A percentile compares a stretch with the other conserved stretches of the same genome.
Evolutionary conservation across 768 basidiomycete species (phyloP).

Genomic region (Pluteus cervinus): DNA sequence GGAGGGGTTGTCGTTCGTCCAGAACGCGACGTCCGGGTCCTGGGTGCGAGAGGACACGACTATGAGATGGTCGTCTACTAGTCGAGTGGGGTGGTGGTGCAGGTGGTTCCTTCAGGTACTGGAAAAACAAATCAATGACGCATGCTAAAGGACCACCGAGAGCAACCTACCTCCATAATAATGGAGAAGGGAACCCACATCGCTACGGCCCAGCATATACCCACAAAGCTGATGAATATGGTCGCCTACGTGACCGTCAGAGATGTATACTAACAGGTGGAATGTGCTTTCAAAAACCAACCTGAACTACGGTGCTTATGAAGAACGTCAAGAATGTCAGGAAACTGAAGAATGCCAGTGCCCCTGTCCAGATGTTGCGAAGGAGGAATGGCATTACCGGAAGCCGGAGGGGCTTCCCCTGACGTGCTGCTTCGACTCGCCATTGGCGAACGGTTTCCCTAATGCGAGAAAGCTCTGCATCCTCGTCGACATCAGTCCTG

Average conservation of each 20-base stretch:
- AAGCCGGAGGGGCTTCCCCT: conserved; percentile 68
- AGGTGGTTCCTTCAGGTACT: conserved; percentile 74
- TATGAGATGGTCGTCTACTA: conserved; percentile 39
- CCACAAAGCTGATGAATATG: conserved; percentile 74
- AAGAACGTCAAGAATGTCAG: conserved; percentile 85
- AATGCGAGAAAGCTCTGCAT: conserved; percentile 67
- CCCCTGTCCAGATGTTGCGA: conserved; percentile 91
- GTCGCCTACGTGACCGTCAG: conserved; percentile 49
- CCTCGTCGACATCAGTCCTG: conserved; percentile 66
- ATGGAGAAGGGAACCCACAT: conserved; percentile 97
- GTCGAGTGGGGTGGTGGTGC: conserved; percentile 19
- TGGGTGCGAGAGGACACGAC: conserved; percentile 49
- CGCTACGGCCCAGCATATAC: conserved; percentile 96
- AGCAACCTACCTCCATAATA: conserved; percentile 79
- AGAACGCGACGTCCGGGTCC: conserved; percentile 23
- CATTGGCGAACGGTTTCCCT: conserved; percentile 69
- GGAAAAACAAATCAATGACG: conserved; percentile 2
- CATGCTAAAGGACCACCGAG: background rate
- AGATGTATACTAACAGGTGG: too few species aligned
- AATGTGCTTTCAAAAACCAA: conserved; percentile 17
- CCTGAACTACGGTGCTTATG: conserved; percentile 72
- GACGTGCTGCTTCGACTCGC: conserved; percentile 77
- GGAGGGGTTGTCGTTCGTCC: conserved; percentile 52
- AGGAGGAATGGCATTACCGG: conserved; percentile 89
- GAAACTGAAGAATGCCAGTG: conserved; percentile 72